Evolutionary conservation across 805 yeast genomes (phyloP).

Genomic region (Cyberlindnera japonica): DNA sequence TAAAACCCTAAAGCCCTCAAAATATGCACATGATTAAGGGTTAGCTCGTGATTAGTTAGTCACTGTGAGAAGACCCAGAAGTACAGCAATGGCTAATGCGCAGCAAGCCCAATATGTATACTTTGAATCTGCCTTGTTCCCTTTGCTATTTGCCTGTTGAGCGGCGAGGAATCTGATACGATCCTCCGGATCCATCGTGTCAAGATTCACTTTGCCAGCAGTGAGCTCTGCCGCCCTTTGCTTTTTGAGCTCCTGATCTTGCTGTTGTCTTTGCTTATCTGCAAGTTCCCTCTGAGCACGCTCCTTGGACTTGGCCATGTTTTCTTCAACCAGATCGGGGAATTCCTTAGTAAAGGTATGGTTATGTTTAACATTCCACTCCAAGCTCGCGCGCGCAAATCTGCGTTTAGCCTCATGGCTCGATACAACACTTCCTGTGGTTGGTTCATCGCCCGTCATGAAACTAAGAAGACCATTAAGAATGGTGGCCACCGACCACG

Average conservation of each 20-base stretch:
- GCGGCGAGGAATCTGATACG: constrained; percentile 45
- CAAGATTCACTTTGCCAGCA: constrained; percentile 33
- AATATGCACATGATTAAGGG: not conserved
- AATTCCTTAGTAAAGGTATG: constrained; percentile 58
- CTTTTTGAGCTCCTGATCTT: constrained; percentile 17
- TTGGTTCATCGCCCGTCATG: constrained; percentile 83
- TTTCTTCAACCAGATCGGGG: constrained; percentile 55
- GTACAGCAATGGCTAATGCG: constrained; percentile 33
- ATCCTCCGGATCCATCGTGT: constrained; percentile 52
- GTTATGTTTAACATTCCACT: constrained; percentile 57
- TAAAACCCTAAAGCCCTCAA: not conserved
- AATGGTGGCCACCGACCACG: constrained; percentile 91
- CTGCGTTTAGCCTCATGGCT: constrained; percentile 52
- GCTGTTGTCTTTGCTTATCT: constrained; percentile 10
- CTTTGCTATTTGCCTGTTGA: constrained; percentile 13
- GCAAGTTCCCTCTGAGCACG: constrained; percentile 10
- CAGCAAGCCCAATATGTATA: constrained; percentile 26
- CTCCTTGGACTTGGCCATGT: constrained; percentile 24
- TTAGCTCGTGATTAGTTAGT: constrained; percentile 14
- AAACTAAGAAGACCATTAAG: constrained; percentile 83
- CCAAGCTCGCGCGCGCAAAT: constrained; percentile 56
- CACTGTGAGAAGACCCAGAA: constrained; percentile 23
- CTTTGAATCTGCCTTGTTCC: not conserved
- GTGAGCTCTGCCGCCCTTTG: constrained; percentile 24
- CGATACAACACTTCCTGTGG: constrained; percentile 78